A percentile compares a stretch with the other conserved stretches of the same genome.
phyloP scores from a whole-genome alignment of 2,329 filamentous ascomycete species.

The Venturia pyrina region DNA sequence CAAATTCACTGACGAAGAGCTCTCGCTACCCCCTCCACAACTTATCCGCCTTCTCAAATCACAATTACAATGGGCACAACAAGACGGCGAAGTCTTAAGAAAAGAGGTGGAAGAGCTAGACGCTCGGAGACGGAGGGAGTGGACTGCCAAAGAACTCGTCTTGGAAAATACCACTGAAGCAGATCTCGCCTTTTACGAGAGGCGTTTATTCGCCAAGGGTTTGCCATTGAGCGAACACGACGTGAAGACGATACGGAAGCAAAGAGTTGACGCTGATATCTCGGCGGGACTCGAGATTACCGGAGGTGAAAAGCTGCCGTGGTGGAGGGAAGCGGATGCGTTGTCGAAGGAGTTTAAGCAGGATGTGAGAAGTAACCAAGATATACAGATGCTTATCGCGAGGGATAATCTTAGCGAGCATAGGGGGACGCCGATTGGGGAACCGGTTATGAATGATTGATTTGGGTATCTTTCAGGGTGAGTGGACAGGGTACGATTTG shows the following conservation, averaged over 20 bases:
- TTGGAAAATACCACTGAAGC: conserved; percentile 63
- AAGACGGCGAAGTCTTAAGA: conserved; percentile 54
- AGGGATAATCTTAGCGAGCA: neutral
- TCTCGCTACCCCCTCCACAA: conserved; percentile 53
- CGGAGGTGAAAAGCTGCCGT: neutral
- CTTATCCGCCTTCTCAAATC: conserved; percentile 53
- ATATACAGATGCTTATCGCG: neutral
- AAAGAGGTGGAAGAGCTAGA: conserved; percentile 58
- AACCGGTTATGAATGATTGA: neutral
- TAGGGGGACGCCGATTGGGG: neutral
- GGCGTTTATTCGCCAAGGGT: neutral
- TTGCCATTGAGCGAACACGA: neutral
- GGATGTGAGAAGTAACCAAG: neutral
- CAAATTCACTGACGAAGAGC: conserved; percentile 56
- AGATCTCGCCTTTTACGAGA: neutral
- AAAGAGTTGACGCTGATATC: neutral
- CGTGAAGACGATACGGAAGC: neutral
- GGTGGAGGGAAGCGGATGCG: neutral
- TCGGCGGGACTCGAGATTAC: neutral
- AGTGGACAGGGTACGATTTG: neutral
- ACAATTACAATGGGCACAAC: conserved; percentile 63
- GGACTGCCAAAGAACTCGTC: conserved; percentile 69
- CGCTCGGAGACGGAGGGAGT: conserved; percentile 57
- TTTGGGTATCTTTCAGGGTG: neutral
- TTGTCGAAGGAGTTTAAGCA: neutral